Percentiles rank a stretch among this genome's conserved stretches.
Evolutionary conservation across 352 stramenopile species (phyloP).

Genomic region (Phytophthora chlamydospora): DNA sequence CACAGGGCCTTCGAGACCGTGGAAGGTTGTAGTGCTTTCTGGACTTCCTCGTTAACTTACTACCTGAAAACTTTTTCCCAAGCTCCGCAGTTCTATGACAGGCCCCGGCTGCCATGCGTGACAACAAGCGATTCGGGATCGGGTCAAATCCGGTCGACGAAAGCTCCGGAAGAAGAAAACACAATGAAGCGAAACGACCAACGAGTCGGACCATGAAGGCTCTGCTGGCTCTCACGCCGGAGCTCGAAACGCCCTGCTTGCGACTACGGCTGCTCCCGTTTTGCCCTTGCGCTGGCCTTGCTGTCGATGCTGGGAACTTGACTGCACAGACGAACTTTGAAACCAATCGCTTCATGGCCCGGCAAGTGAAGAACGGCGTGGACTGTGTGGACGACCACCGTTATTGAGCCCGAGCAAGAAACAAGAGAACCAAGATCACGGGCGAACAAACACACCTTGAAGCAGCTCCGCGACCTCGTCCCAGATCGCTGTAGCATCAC

Average conservation of each 20-base stretch:
- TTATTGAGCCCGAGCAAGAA: not conserved
- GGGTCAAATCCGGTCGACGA: not conserved
- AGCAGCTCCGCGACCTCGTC: slow-evolving; percentile 15
- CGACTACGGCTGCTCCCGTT: not conserved
- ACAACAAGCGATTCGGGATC: not conserved
- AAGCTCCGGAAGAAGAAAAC: not conserved
- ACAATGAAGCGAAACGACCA: slow-evolving; percentile 12
- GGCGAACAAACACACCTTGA: slow-evolving; percentile 22
- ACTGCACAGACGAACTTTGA: not conserved
- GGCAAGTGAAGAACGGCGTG: not conserved
- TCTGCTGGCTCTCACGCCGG: slow-evolving; percentile 1
- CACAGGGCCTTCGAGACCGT: no score
- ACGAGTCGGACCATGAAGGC: not conserved
- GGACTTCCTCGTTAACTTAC: not conserved
- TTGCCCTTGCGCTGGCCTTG: not conserved
- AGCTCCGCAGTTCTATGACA: no score
- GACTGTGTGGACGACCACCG: not conserved
- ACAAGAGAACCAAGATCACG: not conserved
- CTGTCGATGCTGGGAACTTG: not conserved
- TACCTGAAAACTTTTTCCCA: not conserved
- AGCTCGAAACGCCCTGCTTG: slow-evolving; percentile 6
- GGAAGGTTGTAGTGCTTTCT: not conserved
- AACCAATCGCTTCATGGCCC: not conserved
- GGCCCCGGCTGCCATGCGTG: no score
- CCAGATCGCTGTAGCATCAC: slow-evolving; percentile 20